These are phyloP conservation scores for Thuidium tamariscinum DNA, from an alignment of 225 moss, liverwort and hornwort species.

Conservation along the genomic window DNA sequence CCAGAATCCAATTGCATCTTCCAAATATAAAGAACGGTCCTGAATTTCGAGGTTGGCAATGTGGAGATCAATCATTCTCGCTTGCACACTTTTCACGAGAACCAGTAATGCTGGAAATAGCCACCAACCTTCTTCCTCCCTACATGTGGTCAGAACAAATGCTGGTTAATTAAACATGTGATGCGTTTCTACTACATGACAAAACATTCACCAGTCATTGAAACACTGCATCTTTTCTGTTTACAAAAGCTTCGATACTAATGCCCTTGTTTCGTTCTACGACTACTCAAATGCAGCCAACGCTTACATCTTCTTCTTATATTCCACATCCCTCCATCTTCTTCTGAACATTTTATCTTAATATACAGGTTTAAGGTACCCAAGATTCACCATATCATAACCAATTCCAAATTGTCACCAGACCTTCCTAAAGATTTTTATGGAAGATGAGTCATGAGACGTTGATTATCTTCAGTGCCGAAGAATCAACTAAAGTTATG, in stretches of 20 bases:
- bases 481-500: not conserved
- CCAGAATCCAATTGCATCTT: constrained; percentile 83
- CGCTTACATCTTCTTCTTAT: not conserved
- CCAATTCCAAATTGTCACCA: not conserved
- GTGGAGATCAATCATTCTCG: constrained; percentile 84
- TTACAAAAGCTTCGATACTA: not conserved
- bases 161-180: not conserved
- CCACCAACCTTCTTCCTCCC: constrained; percentile 97
- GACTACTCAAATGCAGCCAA: not conserved
- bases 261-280: not conserved
- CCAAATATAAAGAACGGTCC: constrained; percentile 78
- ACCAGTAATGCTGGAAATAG: constrained; percentile 73
- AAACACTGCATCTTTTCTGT: not conserved
- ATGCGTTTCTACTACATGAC: not conserved
- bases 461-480: not conserved
- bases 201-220: not conserved
- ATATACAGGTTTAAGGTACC: not conserved
- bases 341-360: not conserved
- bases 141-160: not conserved
- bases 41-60: constrained; percentile 96
- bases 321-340: not conserved
- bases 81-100: constrained; percentile 75
- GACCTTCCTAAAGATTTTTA: not conserved
- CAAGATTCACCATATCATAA: not conserved
- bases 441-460: no score